phyloP scores from a whole-genome alignment of 2,329 filamentous ascomycete genomes.

The Aspergillus viridinutans region DNA sequence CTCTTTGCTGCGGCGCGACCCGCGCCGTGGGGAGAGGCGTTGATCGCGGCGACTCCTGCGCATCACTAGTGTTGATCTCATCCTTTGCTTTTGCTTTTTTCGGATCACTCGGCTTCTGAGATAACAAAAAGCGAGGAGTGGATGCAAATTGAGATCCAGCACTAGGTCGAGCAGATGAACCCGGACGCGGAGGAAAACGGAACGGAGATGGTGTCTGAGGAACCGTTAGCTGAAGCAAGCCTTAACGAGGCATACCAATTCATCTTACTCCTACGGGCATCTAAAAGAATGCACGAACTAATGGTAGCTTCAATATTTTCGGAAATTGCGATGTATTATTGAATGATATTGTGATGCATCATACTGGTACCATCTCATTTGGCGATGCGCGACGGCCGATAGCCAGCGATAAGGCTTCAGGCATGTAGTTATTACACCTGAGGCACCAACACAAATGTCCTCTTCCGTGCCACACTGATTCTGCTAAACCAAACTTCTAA shows the following conservation, averaged over 20 bases:
- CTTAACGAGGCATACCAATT: background rate
- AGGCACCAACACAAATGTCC: background rate
- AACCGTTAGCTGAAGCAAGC: conserved; percentile 1
- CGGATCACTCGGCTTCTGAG: conserved; percentile 15
- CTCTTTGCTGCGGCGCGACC: conserved; percentile 3
- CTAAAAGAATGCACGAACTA: background rate
- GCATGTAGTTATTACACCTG: background rate
- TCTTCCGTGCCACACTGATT: background rate
- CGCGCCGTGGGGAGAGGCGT: conserved; percentile 7
- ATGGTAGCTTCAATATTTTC: background rate
- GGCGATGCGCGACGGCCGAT: background rate
- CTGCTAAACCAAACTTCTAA: background rate
- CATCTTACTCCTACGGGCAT: conserved; percentile 16
- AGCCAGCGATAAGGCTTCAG: background rate
- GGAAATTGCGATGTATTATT: background rate
- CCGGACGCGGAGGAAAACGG: conserved; percentile 16
- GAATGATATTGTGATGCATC: background rate
- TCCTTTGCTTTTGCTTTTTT: conserved; percentile 1
- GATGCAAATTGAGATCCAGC: conserved; percentile 30
- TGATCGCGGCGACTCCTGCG: conserved; percentile 12
- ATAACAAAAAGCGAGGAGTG: conserved; percentile 31
- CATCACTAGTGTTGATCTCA: conserved; percentile 19
- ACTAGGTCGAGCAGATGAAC: conserved; percentile 19
- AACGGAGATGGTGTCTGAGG: conserved; percentile 20
- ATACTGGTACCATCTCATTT: background rate